Conservation (phyloP, 2,329 filamentous ascomycete species). For the Aspergillus oerlinghausenensis region DNA sequence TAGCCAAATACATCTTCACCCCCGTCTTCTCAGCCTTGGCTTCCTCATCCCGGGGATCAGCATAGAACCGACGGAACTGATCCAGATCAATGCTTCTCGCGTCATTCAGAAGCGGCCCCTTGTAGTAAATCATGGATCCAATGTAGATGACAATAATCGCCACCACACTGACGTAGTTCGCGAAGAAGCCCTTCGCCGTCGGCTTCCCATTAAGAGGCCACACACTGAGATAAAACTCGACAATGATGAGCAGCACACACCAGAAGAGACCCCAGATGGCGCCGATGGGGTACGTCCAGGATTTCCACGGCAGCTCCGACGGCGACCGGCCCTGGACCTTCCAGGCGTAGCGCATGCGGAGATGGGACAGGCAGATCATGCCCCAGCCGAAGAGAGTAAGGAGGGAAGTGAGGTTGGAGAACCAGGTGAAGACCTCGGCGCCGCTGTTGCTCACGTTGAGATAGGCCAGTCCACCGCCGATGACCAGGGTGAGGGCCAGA, state of each 20-base stretch:
- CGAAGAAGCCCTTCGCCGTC: conserved; percentile 43
- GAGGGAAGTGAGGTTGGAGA: conserved; percentile 45
- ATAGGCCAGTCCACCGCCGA: conserved; percentile 54
- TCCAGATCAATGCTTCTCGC: conserved; percentile 34
- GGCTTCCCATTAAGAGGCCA: conserved; percentile 38
- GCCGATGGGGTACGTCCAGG: conserved; percentile 42
- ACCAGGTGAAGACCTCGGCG: conserved; percentile 44
- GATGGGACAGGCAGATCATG: conserved; percentile 42
- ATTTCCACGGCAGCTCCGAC: conserved; percentile 41
- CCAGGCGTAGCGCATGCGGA: conserved; percentile 43
- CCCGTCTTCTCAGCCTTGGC: conserved; percentile 9
- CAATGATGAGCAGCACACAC: conserved; percentile 43
- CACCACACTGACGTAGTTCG: conserved; percentile 44
- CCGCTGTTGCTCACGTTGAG: conserved; percentile 43
- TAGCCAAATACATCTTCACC: conserved; percentile 1
- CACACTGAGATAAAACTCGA: conserved; percentile 46
- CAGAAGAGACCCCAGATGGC: conserved; percentile 43
- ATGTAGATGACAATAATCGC: conserved; percentile 41
- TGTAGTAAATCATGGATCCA: conserved; percentile 38
- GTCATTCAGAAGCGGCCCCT: conserved; percentile 34
- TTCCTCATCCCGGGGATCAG: conserved; percentile 8
- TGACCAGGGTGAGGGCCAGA: conserved; percentile 62
- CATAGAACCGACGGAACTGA: conserved; percentile 13
- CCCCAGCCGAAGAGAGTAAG: conserved; percentile 44
- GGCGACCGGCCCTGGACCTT: conserved; percentile 35